Conservation (phyloP, 2,329 filamentous ascomycete genomes). For the Sporothrix brunneoviolacea region DNA sequence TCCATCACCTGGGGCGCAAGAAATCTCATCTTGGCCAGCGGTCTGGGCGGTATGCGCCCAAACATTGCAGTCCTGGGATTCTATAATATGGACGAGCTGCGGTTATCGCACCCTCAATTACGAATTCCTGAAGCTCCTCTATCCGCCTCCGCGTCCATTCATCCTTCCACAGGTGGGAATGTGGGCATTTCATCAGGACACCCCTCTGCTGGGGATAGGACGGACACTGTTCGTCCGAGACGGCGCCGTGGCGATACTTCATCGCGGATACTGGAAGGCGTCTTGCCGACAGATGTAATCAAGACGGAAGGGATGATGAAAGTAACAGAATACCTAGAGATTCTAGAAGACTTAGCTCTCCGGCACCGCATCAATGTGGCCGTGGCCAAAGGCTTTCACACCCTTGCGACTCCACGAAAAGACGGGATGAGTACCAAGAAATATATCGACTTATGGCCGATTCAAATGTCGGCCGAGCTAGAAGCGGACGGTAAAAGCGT, state of each 20-base stretch:
- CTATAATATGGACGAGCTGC: slow-evolving; percentile 72
- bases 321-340: slow-evolving; percentile 69
- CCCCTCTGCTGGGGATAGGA: neutral
- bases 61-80: slow-evolving; percentile 80
- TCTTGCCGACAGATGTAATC: slow-evolving; percentile 63
- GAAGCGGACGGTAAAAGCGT: slow-evolving; percentile 60
- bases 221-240: slow-evolving; percentile 5
- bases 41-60: slow-evolving; percentile 79
- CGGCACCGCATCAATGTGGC: slow-evolving; percentile 77
- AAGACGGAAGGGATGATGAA: slow-evolving; percentile 62
- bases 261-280: slow-evolving; percentile 48
- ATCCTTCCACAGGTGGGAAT: neutral
- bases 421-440: slow-evolving; percentile 61
- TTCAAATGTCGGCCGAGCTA: slow-evolving; percentile 86
- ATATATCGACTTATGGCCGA: slow-evolving; percentile 85
- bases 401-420: slow-evolving; percentile 62
- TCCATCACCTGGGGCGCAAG: slow-evolving; percentile 77
- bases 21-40: slow-evolving; percentile 74
- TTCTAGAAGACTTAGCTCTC: slow-evolving; percentile 74
- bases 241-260: slow-evolving; percentile 48
- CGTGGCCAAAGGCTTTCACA: slow-evolving; percentile 72
- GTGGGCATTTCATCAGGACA: neutral
- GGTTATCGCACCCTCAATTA: slow-evolving; percentile 49
- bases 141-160: slow-evolving; percentile 17
- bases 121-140: slow-evolving; percentile 43